A percentile compares a stretch with the other conserved stretches of the same genome.
Evolutionary conservation across 1,139 yeast genomes (phyloP).

Genomic region (Torulaspora pretoriensis): DNA sequence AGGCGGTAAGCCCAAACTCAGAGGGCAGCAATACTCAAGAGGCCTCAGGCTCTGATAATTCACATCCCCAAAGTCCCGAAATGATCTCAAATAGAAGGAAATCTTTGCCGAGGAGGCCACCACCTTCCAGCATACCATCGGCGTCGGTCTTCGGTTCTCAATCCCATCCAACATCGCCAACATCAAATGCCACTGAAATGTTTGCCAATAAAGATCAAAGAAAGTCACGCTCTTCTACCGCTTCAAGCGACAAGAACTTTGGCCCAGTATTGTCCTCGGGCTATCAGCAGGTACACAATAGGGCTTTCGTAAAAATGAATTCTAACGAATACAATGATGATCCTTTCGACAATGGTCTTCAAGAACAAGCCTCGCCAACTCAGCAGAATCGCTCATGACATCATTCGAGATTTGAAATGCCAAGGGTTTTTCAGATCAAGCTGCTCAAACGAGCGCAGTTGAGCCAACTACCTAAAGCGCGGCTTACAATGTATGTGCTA

Average conservation of each 20-base stretch:
- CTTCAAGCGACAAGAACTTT: constrained; percentile 9
- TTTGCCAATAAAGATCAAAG: constrained; percentile 29
- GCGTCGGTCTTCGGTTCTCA: constrained; percentile 1
- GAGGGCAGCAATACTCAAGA: constrained; percentile 9
- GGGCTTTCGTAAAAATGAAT: constrained; percentile 15
- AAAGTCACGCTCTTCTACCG: constrained; percentile 19
- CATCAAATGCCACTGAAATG: constrained; percentile 30
- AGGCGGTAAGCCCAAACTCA: constrained; percentile 36
- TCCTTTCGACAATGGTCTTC: constrained; percentile 5
- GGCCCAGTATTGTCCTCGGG: constrained; percentile 5
- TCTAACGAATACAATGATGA: constrained; percentile 10
- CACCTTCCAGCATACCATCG: constrained; percentile 8
- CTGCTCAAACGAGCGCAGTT: background rate
- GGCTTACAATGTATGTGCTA: background rate
- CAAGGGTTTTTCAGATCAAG: too few species aligned
- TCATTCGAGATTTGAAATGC: too few species aligned
- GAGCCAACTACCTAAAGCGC: too few species aligned
- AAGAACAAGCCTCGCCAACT: constrained; percentile 1
- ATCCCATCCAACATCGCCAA: constrained; percentile 16
- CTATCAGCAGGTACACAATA: constrained; percentile 4
- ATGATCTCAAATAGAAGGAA: constrained; percentile 36
- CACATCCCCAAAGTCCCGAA: constrained; percentile 19
- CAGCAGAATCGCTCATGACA: background rate
- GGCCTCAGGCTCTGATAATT: background rate
- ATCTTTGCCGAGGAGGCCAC: constrained; percentile 23